Evolutionary conservation across 1,139 yeast species (phyloP).

Genomic region (Saccharomycopsis hybrid): DNA sequence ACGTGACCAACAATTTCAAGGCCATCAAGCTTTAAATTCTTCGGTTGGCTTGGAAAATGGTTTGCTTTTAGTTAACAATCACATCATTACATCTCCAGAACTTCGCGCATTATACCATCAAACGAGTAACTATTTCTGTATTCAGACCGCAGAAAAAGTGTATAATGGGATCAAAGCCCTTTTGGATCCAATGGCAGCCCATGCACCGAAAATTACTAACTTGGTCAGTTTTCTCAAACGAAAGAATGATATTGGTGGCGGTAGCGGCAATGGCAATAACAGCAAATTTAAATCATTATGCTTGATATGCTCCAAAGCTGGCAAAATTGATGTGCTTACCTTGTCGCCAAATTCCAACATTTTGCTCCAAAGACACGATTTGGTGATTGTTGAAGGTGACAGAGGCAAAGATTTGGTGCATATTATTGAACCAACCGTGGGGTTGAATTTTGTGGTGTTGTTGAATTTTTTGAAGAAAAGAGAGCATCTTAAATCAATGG

Average conservation of each 20-base stretch:
- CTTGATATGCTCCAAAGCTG: conserved; percentile 79
- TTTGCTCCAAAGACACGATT: conserved; percentile 57
- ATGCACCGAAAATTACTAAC: conserved; percentile 14
- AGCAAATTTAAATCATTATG: conserved; percentile 37
- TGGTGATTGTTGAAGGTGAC: conserved; percentile 96
- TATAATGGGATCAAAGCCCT: conserved; percentile 29
- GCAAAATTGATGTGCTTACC: conserved; percentile 77
- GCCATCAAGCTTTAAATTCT: no score
- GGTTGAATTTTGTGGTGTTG: conserved; percentile 71
- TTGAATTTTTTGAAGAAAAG: conserved; percentile 74
- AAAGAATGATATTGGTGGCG: conserved; percentile 21
- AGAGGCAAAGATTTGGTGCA: conserved; percentile 88
- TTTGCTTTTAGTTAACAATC: conserved; percentile 20
- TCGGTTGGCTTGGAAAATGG: conserved; percentile 19
- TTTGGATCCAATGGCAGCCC: conserved; percentile 17
- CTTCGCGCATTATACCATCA: conserved; percentile 29
- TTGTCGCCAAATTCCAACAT: conserved; percentile 51
- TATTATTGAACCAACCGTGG: conserved; percentile 59
- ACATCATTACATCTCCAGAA: conserved; percentile 19
- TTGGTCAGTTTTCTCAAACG: conserved; percentile 25
- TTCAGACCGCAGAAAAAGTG: conserved; percentile 30
- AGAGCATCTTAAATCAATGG: conserved; percentile 72
- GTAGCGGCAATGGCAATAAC: conserved; percentile 18
- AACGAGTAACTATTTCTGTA: conserved; percentile 44
- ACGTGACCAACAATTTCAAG: no score